Evolutionary conservation across 108 stramenopile genomes (phyloP), one percentile per base, ranked within the genome.

Genomic region (Cyclotella sp.): DNA sequence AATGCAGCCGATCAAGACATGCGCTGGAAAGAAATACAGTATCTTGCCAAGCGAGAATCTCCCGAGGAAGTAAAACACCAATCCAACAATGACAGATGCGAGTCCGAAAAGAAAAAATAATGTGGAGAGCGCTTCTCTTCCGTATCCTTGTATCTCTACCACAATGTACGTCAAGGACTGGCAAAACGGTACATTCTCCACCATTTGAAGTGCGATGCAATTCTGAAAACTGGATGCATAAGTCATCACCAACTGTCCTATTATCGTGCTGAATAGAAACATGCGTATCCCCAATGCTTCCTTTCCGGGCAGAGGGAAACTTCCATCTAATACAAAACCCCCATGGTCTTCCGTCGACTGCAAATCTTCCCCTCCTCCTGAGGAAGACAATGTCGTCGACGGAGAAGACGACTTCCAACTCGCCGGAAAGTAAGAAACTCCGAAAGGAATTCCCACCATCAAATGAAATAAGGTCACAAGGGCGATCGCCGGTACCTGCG

Each of bases 101-200:
- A 94, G 24, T 3, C 91, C 89, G 60, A 88, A 94, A 40, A 92
- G 26, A 51, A 92, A 87, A 44, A 97, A 88, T 12, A 95, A 26
- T 14, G 95, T 93, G 9, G 91, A 85, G 40, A 96, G 45, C 3
- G 93, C 87, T 29, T 90, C 91, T 27, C 51, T 75, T 21, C 87
- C 89, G 51, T 81, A 88, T 11, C 92, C 94, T 64, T 90, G 89
- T 29, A 82, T 51, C 65, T 68, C 28, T 42, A 88, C 83, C 34
- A 86, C 91, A 42, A 89, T 89, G 18, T 78, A 24, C 8, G 89
- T 71, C 39, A 95, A 76, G n/a, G 76, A 76, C 40, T 90, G 87
- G 63, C 74, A 86, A 64, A 95, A 95, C 13, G 91, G 91, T 4
- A 93, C 89, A 67, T 95, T 95, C 73, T 95, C 94, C 7, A 95